Evolutionary conservation across 257 asterid genomes (phyloP), one percentile per base, ranked within the genome.

Genomic region (Cinchona pubescens): DNA sequence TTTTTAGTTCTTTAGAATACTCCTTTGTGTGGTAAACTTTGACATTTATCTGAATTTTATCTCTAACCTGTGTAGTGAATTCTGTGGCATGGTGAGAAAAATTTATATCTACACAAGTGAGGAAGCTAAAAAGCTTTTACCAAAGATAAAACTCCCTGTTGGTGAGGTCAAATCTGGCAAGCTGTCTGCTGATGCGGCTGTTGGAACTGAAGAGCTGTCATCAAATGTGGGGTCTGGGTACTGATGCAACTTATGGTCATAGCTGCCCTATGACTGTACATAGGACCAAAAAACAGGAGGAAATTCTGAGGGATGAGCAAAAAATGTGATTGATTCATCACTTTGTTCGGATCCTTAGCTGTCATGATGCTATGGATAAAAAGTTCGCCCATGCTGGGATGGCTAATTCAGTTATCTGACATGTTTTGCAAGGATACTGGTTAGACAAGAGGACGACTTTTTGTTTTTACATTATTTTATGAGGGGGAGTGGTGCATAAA

Each of bases 51-150:
- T 72, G n/a, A 42, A 27, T 48, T 49, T 62, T 53, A 71, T 66
- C 43, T 55, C 25, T 72, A 61, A 72, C 19, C n/a, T 45, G 30
- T 76, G 67, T 82, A 94, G 99, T 76, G 99, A 95, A 79, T 95
- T 95, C 83, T 90, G 98, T 85, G 86, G 82, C 85, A 95, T 95
- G 97, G 99, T 82, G 82, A 88, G 90, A 89, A 92, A 90, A 87
- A 91, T 95, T 71, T 86, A 72, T 66, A 86, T 95, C 76, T 95
- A 90, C 71, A 88, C 98, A 43, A 69, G 79, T 0, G 98, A 95
- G 82, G 99, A 92, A 87, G 98, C 88, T 27, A 95, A 88, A 85
- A 89, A 76, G 79, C 97, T 92, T 59, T 85, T 93, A 3, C 98
- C 98, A 53, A 90, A 90, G 96, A 82, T 82, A 63, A 91, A 95